These are phyloP conservation scores for Neoarthrinium moseri DNA, from an alignment of 2,329 filamentous ascomycete species.

Conservation along the genomic window DNA sequence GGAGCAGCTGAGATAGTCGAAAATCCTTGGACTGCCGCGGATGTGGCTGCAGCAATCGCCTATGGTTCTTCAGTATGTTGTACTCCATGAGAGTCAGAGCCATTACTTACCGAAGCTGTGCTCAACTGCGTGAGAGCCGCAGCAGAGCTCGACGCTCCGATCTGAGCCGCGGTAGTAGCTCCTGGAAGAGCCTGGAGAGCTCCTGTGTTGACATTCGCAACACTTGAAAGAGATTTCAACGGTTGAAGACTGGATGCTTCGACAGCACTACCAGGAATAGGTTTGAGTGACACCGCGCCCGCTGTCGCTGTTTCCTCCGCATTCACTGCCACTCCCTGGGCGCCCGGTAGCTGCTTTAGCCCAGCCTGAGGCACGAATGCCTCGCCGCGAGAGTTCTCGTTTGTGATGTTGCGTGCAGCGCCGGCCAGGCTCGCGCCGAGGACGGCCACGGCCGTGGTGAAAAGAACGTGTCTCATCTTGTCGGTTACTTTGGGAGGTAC, in stretches of 20 bases:
- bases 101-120: neutral
- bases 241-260: conserved; percentile 2
- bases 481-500: neutral
- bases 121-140: neutral
- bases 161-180: neutral
- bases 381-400: neutral
- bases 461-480: conserved; percentile 7
- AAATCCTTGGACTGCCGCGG: neutral
- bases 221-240: neutral
- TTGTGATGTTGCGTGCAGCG: neutral
- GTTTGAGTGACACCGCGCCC: neutral
- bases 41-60: neutral
- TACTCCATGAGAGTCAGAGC: neutral
- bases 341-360: neutral
- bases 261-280: conserved; percentile 4
- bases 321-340: neutral
- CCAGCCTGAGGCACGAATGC: too few relatives aligned
- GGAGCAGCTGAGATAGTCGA: neutral
- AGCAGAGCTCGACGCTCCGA: neutral
- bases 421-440: neutral
- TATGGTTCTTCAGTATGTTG: neutral
- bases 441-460: conserved; percentile 2
- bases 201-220: neutral
- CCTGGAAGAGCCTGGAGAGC: neutral
- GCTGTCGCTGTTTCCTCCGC: neutral